Evolutionary conservation across 805 yeast genomes (phyloP).

Genomic region (Ogataea parapolymorpha): DNA sequence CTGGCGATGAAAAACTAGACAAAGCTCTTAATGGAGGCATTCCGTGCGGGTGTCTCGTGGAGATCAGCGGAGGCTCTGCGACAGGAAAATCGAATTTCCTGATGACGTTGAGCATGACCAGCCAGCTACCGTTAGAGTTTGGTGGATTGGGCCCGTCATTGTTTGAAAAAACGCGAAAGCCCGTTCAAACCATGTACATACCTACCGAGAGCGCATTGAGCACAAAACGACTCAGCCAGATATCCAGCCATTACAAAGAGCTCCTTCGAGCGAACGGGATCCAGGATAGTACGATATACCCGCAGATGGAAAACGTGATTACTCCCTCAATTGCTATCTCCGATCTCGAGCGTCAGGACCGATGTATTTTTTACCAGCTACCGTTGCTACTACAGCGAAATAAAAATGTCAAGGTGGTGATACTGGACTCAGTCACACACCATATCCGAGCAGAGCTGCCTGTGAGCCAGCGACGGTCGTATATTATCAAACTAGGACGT

Average conservation of each 20-base stretch:
- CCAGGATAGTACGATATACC: constrained; percentile 23
- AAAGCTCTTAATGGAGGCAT: constrained; percentile 49
- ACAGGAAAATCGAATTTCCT: constrained; percentile 83
- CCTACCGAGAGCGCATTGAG: constrained; percentile 76
- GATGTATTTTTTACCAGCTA: constrained; percentile 63
- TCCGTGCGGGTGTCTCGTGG: constrained; percentile 55
- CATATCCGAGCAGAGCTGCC: constrained; percentile 65
- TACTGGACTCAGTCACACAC: constrained; percentile 82
- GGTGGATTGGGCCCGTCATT: constrained; percentile 45
- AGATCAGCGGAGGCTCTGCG: constrained; percentile 80
- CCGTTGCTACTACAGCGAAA: constrained; percentile 49
- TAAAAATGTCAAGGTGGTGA: constrained; percentile 48
- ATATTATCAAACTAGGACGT: constrained; percentile 42
- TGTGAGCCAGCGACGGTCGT: constrained; percentile 40
- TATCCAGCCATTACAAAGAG: constrained; percentile 29
- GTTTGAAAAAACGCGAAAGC: constrained; percentile 13
- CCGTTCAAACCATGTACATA: constrained; percentile 55
- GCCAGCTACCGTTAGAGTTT: constrained; percentile 45
- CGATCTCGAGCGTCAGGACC: constrained; percentile 72
- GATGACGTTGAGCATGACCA: constrained; percentile 59
- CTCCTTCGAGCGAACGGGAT: constrained; percentile 36
- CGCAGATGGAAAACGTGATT: constrained; percentile 34
- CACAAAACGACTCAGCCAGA: constrained; percentile 57
- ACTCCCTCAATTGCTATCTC: constrained; percentile 29
- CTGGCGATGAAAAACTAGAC: constrained; percentile 54